Evolutionary conservation across 768 basidiomycete genomes (phyloP).

Genomic region (Suillus subluteus): DNA sequence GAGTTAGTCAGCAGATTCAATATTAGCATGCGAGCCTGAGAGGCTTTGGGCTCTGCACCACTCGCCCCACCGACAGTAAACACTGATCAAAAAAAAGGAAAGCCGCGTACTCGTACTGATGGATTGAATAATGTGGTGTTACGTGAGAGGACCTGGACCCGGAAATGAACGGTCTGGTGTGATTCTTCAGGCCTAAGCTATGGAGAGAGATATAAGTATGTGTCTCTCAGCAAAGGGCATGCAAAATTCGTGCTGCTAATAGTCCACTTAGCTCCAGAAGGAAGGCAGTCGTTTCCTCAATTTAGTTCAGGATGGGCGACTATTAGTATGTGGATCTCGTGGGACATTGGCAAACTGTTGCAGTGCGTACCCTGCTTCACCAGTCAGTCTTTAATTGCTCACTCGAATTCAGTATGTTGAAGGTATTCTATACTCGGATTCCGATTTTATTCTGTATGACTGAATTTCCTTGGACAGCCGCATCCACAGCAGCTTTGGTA

Average conservation of each 20-base stretch:
- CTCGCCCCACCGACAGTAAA: no score
- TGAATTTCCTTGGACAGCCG: background rate
- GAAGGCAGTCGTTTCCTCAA: background rate
- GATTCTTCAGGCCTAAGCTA: background rate
- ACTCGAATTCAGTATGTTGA: background rate
- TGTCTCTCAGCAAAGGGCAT: background rate
- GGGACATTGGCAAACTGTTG: background rate
- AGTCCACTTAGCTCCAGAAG: background rate
- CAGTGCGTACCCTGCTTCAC: background rate
- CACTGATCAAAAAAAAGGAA: no score
- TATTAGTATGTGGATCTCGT: background rate
- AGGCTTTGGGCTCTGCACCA: no score
- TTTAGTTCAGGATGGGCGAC: background rate
- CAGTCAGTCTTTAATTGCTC: background rate
- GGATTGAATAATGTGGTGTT: background rate
- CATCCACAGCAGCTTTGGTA: conserved; percentile 1
- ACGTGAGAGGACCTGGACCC: background rate
- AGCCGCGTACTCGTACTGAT: background rate
- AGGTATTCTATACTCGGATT: background rate
- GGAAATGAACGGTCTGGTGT: background rate
- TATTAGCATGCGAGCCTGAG: no score
- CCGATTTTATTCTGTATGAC: background rate
- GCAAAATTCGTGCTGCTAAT: background rate
- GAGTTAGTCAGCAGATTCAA: no score
- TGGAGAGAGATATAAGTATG: background rate